Conservation (phyloP, 73 alveolate genomes). For the Stentor coeruleus region DNA sequence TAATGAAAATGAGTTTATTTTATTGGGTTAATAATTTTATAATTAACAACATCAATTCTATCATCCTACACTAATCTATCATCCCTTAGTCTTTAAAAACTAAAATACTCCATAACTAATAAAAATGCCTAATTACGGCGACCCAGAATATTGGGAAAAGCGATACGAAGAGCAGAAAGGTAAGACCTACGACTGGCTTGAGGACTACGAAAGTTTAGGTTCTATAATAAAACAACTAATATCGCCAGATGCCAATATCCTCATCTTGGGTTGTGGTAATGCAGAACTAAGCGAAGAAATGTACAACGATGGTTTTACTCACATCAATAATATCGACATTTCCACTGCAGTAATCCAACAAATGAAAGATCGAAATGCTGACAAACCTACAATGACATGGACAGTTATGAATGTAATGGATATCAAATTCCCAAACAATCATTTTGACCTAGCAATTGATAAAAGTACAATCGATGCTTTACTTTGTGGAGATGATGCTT, state of each 20-base stretch:
- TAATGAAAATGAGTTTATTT: no score
- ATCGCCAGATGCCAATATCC: constrained; percentile 58
- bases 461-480: constrained; percentile 82
- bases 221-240: constrained; percentile 55
- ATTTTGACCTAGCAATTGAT: constrained; percentile 79
- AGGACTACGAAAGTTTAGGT: constrained; percentile 66
- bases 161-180: constrained; percentile 68
- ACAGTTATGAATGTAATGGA: constrained; percentile 76
- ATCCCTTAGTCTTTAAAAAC: background rate
- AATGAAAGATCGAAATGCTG: constrained; percentile 82
- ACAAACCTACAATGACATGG: constrained; percentile 64
- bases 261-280: constrained; percentile 94
- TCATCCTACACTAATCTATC: background rate
- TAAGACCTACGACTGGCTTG: constrained; percentile 89
- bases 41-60: background rate
- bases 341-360: constrained; percentile 78
- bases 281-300: constrained; percentile 89
- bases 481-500: constrained; percentile 71
- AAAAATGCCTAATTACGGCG: constrained; percentile 94
- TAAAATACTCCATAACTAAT: background rate
- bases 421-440: constrained; percentile 50
- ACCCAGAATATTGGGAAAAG: constrained; percentile 81
- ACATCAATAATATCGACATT: constrained; percentile 82
- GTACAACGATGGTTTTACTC: constrained; percentile 92
- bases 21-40: no score